Base-by-base conservation (phyloP, 2,329 filamentous ascomycete species). In the Leptosphaerulina australis region DNA sequence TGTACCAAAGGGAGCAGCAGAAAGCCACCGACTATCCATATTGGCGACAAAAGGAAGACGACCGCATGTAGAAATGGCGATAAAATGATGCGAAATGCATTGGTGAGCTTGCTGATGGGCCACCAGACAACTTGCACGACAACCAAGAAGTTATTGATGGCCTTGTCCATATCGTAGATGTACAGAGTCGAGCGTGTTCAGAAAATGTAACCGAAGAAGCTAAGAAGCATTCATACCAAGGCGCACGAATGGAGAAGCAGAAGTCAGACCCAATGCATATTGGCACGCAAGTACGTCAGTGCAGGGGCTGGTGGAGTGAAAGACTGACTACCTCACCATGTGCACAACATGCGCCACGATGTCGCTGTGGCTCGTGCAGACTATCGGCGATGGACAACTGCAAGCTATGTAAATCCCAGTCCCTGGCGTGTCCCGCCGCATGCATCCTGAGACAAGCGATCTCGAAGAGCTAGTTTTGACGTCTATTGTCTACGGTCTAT, bases 1-100 rank as follows among this genome's bases (percentile, higher is more conserved):
- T 79, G 69, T 43, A 75, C 71, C 36, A 83, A 62, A 2, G 83
- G 83, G 12, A 82, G 74, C n/a, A 82, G 66, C 31, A 77, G 52
- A 53, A 83, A 73, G 31, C 73, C 68, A 20, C 79, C 53, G n/a
- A 78, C 52, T 25, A 74, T 71, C 58, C 79, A 73, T 36, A 85
- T 69, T 3, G 81, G 79, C 5, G 76, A 70, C 2, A 76, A 63
- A 10, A 81, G 51, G 17, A 49, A 29, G 21, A 44, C 10, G 11
- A 43, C 15, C 8, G 30, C 14, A 3, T 11, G 33, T 5, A 48
- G 18, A 0, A 48, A 3, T 3, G 44, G 50, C 3, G 29, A 35
- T 1, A 53, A 18, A 5, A 44, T 3, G 24, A 48, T 3, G 9
- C 20, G 35, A 10, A 46, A 6, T n/a, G 74, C 59, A 40, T 65